Evolutionary conservation across 495 filamentous ascomycete genomes (phyloP), one percentile per base, ranked within the genome.

Genomic region (Penicillium paxilli): DNA sequence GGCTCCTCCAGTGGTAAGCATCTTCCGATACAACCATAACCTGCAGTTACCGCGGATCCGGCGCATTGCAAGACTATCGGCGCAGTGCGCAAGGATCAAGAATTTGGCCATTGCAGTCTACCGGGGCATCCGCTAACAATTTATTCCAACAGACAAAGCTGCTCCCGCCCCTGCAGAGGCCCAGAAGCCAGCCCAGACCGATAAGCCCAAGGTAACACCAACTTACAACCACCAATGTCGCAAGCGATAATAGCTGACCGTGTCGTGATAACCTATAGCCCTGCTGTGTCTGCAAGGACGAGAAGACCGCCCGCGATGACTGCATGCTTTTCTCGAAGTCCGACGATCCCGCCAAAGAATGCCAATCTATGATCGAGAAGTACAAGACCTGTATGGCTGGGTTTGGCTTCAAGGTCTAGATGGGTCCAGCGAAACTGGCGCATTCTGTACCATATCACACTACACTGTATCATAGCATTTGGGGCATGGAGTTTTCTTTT

Each of bases 271-370:
- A 42, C 8, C 20, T 42, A 50, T 66, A 96, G 91, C 92, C 92
- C 28, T 96, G 92, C 83, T 96, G 93, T 71, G 94, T 98, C 19
- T 98, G 94, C 83, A 96, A 93, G 65, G 82, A 90, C 41, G 94
- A 98, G 72, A 98, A 98, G 70, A 80, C 89, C 52, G 74, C 78
- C 54, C 90, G 94, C 54, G 94, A 98, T 72, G 94, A 98, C 75
- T 98, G 94, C 80, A 97, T 98, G 93, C 88, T 98, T 16, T 96
- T 98, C 74, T 92, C 88, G 51, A 90, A 83, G 56, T 77, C 83
- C 56, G 81, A 84, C 52, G 84, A 95, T 64, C 87, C 92, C 24
- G 55, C 65, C 22, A 81, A 90, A 63, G 90, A 92, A 56, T 98
- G 94, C 77, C 77, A 85, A 68, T 79, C 86, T 12, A 83, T 86